Evolutionary conservation across 1,284 basidiomycete species (phyloP), one percentile per base, ranked within the genome.

Genomic region (Cryptococcus amylolentus): DNA sequence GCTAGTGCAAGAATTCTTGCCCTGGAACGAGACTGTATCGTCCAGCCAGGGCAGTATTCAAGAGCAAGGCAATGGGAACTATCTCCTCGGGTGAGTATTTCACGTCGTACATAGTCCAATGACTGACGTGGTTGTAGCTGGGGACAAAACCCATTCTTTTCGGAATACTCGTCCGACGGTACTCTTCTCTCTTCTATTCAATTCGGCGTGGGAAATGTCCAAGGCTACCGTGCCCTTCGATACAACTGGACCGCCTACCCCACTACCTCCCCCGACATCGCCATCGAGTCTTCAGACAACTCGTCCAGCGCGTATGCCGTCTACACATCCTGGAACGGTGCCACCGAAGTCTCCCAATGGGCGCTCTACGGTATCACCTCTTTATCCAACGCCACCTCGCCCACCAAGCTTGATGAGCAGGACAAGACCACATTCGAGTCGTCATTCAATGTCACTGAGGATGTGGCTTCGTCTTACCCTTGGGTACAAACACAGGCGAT

Each of bases 241-340:
- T 45, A 40, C 8, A 52, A 61, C 13, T 75, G 72, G 71, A 58
- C 51, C 5, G 72, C 61, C 1, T 55, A 56, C 27, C 73, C 73
- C 1, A 52, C 16, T 1, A 68, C 67, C 0, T 52, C 43, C 10
- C 70, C 72, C 0, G 40, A 43, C 16, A 50, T 73, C 37, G 52
- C 51, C 1, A 38, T 64, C 26, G 31, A 62, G 45, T 48, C 52
- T 46, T 27, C 49, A 9, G 54, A 54, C 16, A 43, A 28, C 10
- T 52, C 49, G 2, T 51, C 43, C 4, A 18, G 26, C 27, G 20
- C 37, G 12, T 58, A 56, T 49, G 54, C 54, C 35, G 27, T 62
- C 38, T 61, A 59, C 55, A 51, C 62, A 12, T 66, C 63, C 1
- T 76, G 73, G 73, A 74, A 73, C 52, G 72, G 73, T 13, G 70